Evolutionary conservation across 495 filamentous ascomycete species (phyloP), one percentile per base, ranked within the genome.

Genomic region (Penicillium antarcticum): DNA sequence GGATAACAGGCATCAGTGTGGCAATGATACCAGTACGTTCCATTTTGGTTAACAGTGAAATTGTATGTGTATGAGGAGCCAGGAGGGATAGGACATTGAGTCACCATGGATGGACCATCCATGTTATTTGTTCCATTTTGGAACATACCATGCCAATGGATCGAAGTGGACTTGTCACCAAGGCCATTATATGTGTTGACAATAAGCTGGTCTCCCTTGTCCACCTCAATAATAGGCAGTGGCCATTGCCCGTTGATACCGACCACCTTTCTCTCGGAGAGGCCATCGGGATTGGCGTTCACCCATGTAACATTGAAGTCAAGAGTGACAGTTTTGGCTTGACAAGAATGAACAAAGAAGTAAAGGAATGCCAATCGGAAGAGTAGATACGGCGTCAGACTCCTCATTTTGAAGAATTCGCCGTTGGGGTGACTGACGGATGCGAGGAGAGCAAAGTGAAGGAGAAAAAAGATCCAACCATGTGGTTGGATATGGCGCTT

Each of bases 161-260:
- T 68, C 31, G 80, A 81, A 2, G 87, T 86, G 21, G 71, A 71
- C 58, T 90, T 76, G 59, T 91, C 81, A 10, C 82, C 87, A 5
- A 95, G 78, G 17, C 78, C 74, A 66, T 95, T 95, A 57, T 83
- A 69, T 56, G 87, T 76, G 48, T 89, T 83, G 45, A 92, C 79
- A 35, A 94, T 67, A 26, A 95, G 56, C 21, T 71, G 76, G 61
- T 94, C 90, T 42, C 88, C 88, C 43, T 86, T 73, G 40, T 83
- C 79, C 32, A 83, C 86, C 42, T 83, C 77, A 45, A 92, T 85
- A 13, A 72, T 66, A 5, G 87, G 88, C 40, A 86, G 66, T 1
- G 89, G 88, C 87, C 87, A 94, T 75, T 89, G 71, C 1, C 80
- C 82, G 61, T 95, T 95, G 74, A 94, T 88, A 37, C 87, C 87